phyloP scores from a whole-genome alignment of 2,329 filamentous ascomycete genomes.

The Neonectria ditissima region DNA sequence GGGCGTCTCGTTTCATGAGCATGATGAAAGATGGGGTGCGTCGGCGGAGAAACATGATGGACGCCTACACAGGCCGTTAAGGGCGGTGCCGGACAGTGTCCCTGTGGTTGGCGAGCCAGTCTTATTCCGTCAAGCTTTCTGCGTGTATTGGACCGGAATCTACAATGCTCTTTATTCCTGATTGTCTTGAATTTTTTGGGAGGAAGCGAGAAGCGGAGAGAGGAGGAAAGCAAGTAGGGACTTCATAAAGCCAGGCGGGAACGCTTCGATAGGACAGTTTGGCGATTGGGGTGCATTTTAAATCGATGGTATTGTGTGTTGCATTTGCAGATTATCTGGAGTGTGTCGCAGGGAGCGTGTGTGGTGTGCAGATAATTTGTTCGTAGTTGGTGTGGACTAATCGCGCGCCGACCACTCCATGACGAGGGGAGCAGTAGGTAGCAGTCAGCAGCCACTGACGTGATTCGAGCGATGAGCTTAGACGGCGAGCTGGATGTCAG shows the following conservation, averaged over 20 bases:
- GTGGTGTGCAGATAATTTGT: background rate
- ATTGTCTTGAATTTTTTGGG: constrained; percentile 34
- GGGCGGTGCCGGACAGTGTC: constrained; percentile 20
- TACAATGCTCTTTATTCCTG: constrained; percentile 45
- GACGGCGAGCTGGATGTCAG: background rate
- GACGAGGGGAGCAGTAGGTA: background rate
- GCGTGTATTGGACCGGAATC: constrained; percentile 38
- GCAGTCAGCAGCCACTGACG: background rate
- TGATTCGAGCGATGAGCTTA: background rate
- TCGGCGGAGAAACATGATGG: constrained; percentile 28
- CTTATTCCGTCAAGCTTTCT: constrained; percentile 30
- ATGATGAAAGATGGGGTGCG: constrained; percentile 30
- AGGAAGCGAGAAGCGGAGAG: constrained; percentile 18
- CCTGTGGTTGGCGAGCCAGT: constrained; percentile 33
- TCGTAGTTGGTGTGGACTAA: background rate
- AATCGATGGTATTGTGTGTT: constrained; percentile 49
- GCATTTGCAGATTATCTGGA: constrained; percentile 35
- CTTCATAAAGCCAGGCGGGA: constrained; percentile 53
- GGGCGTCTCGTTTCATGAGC: constrained; percentile 37
- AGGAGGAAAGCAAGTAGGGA: constrained; percentile 38
- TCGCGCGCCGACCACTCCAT: background rate
- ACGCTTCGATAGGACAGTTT: constrained; percentile 62
- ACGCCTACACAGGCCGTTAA: constrained; percentile 17
- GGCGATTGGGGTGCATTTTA: constrained; percentile 65
- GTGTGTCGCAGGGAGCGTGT: background rate